A percentile compares a stretch with the other conserved stretches of the same genome.
Evolutionary conservation across 2,329 filamentous ascomycete species (phyloP).

Genomic region (Ascochyta rabiei): DNA sequence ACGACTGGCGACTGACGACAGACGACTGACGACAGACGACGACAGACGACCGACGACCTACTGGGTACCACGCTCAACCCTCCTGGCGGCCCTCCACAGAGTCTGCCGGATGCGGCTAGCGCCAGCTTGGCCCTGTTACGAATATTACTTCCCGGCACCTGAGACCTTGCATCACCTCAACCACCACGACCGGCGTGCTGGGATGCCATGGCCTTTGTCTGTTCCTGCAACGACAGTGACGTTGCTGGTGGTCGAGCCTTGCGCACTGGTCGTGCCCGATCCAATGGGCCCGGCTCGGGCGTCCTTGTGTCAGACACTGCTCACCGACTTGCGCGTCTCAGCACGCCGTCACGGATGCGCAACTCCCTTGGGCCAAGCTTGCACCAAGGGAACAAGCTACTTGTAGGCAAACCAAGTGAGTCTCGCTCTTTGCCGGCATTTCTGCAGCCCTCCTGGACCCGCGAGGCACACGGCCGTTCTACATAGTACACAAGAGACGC

Average conservation of each 20-base stretch:
- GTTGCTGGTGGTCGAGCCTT: constrained; percentile 14
- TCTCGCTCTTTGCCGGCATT: constrained; percentile 29
- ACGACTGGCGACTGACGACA: too few species aligned
- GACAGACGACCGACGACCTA: too few species aligned
- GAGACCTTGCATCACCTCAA: constrained; percentile 17
- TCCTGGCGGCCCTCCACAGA: not conserved
- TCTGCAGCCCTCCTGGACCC: constrained; percentile 29
- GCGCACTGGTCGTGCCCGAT: constrained; percentile 9
- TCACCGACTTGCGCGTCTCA: constrained; percentile 29
- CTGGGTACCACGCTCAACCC: too few species aligned
- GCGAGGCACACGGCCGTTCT: constrained; percentile 5
- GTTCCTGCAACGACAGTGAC: constrained; percentile 13
- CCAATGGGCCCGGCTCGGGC: constrained; percentile 7
- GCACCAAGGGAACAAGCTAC: not conserved
- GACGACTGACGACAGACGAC: too few species aligned
- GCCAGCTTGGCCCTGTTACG: constrained; percentile 14
- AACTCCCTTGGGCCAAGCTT: not conserved
- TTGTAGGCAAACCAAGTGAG: not conserved
- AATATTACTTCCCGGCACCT: constrained; percentile 10
- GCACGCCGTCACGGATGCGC: constrained; percentile 1
- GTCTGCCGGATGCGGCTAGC: constrained; percentile 2
- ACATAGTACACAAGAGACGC: constrained; percentile 18
- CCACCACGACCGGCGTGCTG: constrained; percentile 11
- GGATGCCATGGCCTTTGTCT: constrained; percentile 7
- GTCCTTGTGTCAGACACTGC: constrained; percentile 17